Evolutionary conservation across 2,329 filamentous ascomycete species (phyloP).

Genomic region (Chalaropsis ovoidea): DNA sequence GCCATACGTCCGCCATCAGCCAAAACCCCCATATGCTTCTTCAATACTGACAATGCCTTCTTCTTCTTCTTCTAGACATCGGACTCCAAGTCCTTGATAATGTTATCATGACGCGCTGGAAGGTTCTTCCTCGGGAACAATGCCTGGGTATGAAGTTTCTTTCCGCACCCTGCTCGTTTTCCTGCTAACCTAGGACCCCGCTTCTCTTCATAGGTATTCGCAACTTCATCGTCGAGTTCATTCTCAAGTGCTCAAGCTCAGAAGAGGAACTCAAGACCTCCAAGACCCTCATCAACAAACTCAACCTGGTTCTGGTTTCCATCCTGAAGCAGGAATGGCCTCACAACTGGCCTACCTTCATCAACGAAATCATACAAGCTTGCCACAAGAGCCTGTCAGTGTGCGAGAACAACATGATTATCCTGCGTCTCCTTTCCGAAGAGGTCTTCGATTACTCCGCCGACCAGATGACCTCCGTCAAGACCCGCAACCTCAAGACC

Average conservation of each 20-base stretch:
- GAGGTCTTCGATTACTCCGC: slow-evolving; percentile 98
- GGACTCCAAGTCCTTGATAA: slow-evolving; percentile 94
- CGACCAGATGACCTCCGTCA: slow-evolving; percentile 97
- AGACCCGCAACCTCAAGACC: slow-evolving; percentile 92
- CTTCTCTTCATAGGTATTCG: slow-evolving; percentile 60
- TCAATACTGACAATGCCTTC: slow-evolving; percentile 11
- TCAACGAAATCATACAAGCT: slow-evolving; percentile 97
- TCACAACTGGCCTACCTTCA: slow-evolving; percentile 99
- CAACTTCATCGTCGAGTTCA: slow-evolving; percentile 98
- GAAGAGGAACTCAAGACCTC: slow-evolving; percentile 79
- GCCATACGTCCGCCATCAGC: neutral
- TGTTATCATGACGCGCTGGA: slow-evolving; percentile 99
- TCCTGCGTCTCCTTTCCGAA: slow-evolving; percentile 86
- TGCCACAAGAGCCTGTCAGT: slow-evolving; percentile 93
- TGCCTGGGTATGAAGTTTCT: slow-evolving; percentile 57
- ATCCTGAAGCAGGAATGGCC: slow-evolving; percentile 99
- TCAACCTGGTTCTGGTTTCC: slow-evolving; percentile 93
- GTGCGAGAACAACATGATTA: slow-evolving; percentile 99
- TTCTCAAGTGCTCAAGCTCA: slow-evolving; percentile 82
- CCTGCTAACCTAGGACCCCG: slow-evolving; percentile 17
- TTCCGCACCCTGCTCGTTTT: slow-evolving; percentile 6
- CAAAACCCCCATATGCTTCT: neutral
- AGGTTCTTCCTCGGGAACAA: slow-evolving; percentile 89
- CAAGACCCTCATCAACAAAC: slow-evolving; percentile 89
- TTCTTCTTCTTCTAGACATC: slow-evolving; percentile 50